These are phyloP conservation scores for Hydrangea macrophylla DNA, from an alignment of 148 eudicot genomes.

Conservation along the genomic window DNA sequence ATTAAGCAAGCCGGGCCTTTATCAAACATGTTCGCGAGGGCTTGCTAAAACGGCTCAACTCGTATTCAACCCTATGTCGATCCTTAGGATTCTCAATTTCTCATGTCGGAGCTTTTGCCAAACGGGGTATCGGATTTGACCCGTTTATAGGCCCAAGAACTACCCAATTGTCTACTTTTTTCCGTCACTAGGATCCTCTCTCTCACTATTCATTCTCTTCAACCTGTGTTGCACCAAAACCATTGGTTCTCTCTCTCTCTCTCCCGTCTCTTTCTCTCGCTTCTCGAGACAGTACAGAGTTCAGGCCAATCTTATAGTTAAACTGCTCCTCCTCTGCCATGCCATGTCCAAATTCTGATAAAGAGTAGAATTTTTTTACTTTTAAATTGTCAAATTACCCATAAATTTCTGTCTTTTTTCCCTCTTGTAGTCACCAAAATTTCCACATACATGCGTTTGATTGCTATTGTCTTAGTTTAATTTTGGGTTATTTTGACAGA, in stretches of 20 bases:
- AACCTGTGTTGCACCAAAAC: background rate
- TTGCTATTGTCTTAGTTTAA: background rate
- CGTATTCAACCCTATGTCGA: no score
- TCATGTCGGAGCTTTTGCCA: no score
- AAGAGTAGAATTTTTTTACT: no score
- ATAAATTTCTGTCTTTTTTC: background rate
- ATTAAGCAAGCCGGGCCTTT: no score
- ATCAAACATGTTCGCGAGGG: no score
- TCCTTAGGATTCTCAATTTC: no score
- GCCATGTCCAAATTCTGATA: no score
- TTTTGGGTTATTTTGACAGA: background rate
- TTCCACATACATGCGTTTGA: background rate
- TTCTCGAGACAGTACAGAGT: background rate
- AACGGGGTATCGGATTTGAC: no score
- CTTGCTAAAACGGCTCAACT: no score
- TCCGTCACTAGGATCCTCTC: background rate
- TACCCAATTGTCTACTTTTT: no score
- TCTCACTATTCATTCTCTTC: background rate
- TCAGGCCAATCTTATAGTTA: background rate
- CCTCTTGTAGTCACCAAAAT: background rate
- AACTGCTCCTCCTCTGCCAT: no score
- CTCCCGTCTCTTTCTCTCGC: background rate
- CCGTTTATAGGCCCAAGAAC: no score
- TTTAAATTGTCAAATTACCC: background rate
- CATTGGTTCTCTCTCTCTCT: background rate